Evolutionary conservation across 805 yeast genomes (phyloP), one percentile per base, ranked within the genome.

Genomic region (Yueomyces sp.): DNA sequence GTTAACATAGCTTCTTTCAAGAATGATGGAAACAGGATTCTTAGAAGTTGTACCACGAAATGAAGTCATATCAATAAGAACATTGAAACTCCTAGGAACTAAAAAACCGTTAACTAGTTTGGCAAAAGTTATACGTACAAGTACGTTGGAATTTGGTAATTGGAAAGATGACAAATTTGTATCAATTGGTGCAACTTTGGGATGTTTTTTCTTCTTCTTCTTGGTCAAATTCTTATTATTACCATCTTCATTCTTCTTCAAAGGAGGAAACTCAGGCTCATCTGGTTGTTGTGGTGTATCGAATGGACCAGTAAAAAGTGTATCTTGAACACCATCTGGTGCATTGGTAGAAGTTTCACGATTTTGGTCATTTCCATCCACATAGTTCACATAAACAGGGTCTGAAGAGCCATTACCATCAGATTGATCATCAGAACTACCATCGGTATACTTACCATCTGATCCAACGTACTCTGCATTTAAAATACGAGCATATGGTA

Each of bases 1-100:
- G 31, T 59, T 55, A 4, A 57, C 54, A 52, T 71, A 75, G 34
- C 74, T 63, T 45, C 64, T 54, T 6, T 52, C 47, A 51, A 67
- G 49, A 6, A 73, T 57, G 37, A 56, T 60, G 12, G 57, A 59
- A 1, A 60, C 60, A 19, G 66, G 42, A 40, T 60, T 59, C 5
- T 9, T 5, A n/a, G 37, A 34, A n/a, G 37, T 9, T 7, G 37
- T 5, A n/a, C n/a, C n/a, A 6, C 44, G 40, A 4, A 51, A 44
- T 3, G 50, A 40, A 12, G 50, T 50, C 4, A 49, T 34, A 33
- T 60, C 67, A 3, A 66, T 55, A 3, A 53, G 41, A 8, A 67
- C 41, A 2, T 57, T 51, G 19, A 64, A 40, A n/a, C 62, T 49
- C 36, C 56, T 59, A 3, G 72, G 71, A 2, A 60, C 59, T 4